Evolutionary conservation across 495 filamentous ascomycete genomes (phyloP).

Genomic region (Talaromyces stipitatus): DNA sequence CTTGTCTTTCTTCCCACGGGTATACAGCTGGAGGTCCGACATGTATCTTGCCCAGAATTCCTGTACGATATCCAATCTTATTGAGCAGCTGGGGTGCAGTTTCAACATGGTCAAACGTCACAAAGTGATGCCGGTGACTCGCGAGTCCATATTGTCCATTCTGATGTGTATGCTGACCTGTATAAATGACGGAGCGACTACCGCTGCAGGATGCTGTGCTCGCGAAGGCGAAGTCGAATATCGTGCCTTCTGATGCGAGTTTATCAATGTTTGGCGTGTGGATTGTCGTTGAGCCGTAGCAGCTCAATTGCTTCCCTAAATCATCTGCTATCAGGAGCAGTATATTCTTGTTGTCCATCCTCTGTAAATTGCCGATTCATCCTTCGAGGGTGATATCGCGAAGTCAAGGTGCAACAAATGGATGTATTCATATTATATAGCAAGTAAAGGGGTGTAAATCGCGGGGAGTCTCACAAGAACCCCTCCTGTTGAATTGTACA

Average conservation of each 20-base stretch:
- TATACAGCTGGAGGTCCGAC: constrained; percentile 33
- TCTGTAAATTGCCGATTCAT: too few species aligned
- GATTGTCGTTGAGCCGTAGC: constrained; percentile 26
- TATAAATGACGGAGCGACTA: constrained; percentile 35
- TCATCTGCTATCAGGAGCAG: constrained; percentile 37
- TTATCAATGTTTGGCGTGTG: constrained; percentile 31
- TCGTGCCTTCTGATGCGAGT: constrained; percentile 23
- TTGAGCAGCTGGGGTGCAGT: constrained; percentile 31
- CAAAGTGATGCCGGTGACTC: constrained; percentile 18
- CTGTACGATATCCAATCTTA: constrained; percentile 28
- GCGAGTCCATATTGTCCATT: constrained; percentile 37
- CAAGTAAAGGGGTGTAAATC: too few species aligned
- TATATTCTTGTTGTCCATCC: constrained; percentile 19
- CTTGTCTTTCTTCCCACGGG: constrained; percentile 7
- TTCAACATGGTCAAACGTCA: constrained; percentile 34
- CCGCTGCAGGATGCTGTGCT: constrained; percentile 36
- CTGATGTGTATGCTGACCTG: constrained; percentile 36
- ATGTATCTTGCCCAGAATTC: constrained; percentile 39
- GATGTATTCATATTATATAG: too few species aligned
- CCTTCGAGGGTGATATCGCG: too few species aligned
- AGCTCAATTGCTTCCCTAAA: constrained; percentile 28
- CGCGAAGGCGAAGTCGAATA: constrained; percentile 30
- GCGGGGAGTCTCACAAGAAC: constrained; percentile 8
- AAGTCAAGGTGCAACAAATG: too few species aligned
- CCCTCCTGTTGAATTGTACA: too few species aligned